Percentiles rank a stretch among this genome's conserved stretches.
phyloP scores from a whole-genome alignment of 768 basidiomycete genomes.

The Nidularia pulvinata region DNA sequence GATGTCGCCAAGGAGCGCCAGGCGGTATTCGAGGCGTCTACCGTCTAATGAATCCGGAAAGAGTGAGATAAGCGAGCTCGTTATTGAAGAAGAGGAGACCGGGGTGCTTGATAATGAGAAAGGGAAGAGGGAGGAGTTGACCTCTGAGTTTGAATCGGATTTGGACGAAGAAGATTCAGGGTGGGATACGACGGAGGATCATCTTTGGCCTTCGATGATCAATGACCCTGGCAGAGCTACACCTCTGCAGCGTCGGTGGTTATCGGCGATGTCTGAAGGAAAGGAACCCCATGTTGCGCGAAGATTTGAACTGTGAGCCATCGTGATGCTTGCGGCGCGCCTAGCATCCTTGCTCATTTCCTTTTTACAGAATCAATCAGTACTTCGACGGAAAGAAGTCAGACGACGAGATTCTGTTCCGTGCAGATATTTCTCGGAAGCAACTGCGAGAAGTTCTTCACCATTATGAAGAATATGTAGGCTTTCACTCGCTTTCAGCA shows the following conservation, averaged over 20 bases:
- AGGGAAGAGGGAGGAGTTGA: slow-evolving; percentile 22
- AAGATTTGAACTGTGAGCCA: slow-evolving; percentile 76
- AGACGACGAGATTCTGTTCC: slow-evolving; percentile 92
- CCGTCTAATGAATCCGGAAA: slow-evolving; percentile 45
- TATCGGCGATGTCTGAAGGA: slow-evolving; percentile 88
- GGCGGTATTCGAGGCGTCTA: slow-evolving; percentile 40
- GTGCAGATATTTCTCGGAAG: slow-evolving; percentile 82
- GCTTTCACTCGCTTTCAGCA: slow-evolving; percentile 14
- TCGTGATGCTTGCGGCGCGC: not conserved
- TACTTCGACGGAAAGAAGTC: slow-evolving; percentile 94
- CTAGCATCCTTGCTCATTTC: not conserved
- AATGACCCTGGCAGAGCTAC: slow-evolving; percentile 83
- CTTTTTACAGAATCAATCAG: slow-evolving; percentile 71
- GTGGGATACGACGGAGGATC: slow-evolving; percentile 49
- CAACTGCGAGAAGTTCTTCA: slow-evolving; percentile 83
- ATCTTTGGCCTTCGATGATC: slow-evolving; percentile 64
- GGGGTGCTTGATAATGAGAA: slow-evolving; percentile 5
- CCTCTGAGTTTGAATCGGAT: slow-evolving; percentile 34
- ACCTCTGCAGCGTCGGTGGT: slow-evolving; percentile 77
- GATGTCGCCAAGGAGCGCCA: slow-evolving; percentile 53
- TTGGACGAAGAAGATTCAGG: slow-evolving; percentile 36
- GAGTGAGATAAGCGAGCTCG: slow-evolving; percentile 35
- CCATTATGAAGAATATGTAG: slow-evolving; percentile 87
- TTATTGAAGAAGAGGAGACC: slow-evolving; percentile 30
- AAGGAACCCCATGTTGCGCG: slow-evolving; percentile 69